Percentiles rank a stretch among this genome's conserved stretches.
These are phyloP conservation scores for Phytophthora megakarya DNA, from an alignment of 352 stramenopile species.

Conservation along the genomic window DNA sequence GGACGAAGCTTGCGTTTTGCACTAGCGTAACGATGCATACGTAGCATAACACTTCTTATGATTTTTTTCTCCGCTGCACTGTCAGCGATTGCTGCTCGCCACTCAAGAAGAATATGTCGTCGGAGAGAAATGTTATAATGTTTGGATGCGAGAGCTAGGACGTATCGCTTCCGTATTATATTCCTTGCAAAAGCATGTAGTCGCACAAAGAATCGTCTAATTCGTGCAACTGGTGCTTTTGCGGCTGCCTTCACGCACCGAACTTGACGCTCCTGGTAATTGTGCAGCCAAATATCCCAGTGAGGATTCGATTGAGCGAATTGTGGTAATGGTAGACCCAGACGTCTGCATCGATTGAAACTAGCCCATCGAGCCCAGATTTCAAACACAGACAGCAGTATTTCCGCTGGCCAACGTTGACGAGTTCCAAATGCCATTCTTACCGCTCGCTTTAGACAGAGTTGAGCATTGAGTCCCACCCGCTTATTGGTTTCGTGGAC, in stretches of 20 bases:
- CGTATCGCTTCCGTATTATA: conserved; percentile 21
- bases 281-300: conserved; percentile 78
- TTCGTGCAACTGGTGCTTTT: conserved; percentile 50
- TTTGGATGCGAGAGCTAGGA: conserved; percentile 17
- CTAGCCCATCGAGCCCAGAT: conserved; percentile 68
- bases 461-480: conserved; percentile 62
- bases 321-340: conserved; percentile 48
- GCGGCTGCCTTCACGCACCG: conserved; percentile 66
- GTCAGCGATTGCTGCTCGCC: conserved; percentile 56
- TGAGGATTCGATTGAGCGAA: conserved; percentile 54
- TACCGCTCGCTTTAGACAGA: conserved; percentile 74
- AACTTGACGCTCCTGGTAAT: conserved; percentile 81
- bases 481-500: conserved; percentile 52
- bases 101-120: conserved; percentile 38
- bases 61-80: conserved; percentile 54
- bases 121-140: conserved; percentile 25
- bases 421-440: conserved; percentile 63
- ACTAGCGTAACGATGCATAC: conserved; percentile 38
- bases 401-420: conserved; percentile 64
- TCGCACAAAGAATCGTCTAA: conserved; percentile 52
- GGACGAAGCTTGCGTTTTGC: conserved; percentile 49
- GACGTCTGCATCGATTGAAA: conserved; percentile 58
- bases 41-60: conserved; percentile 25
- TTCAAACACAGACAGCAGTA: conserved; percentile 64
- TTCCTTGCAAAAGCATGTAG: conserved; percentile 38